These are phyloP conservation scores for Barbarea vulgaris DNA, from an alignment of 345 rosid genomes.

Conservation along the genomic window DNA sequence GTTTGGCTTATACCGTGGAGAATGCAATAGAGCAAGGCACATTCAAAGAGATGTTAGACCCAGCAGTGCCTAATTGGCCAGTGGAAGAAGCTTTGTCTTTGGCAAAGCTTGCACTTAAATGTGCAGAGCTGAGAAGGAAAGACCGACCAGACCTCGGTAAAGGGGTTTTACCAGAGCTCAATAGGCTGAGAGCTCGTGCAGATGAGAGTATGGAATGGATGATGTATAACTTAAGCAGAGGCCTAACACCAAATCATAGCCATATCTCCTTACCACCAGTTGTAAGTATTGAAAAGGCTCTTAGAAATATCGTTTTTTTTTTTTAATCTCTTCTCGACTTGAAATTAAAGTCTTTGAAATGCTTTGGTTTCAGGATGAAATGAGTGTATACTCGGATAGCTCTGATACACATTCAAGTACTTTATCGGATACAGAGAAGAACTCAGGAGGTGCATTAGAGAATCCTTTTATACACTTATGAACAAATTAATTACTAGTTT, in stretches of 20 bases:
- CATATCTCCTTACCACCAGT: conserved; percentile 38
- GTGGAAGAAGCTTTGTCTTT: conserved; percentile 58
- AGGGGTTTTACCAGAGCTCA: conserved; percentile 65
- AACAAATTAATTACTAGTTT: background rate
- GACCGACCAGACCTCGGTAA: conserved; percentile 91
- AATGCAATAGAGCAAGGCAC: conserved; percentile 59
- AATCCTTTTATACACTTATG: background rate
- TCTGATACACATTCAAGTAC: conserved; percentile 38
- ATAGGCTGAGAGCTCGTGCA: conserved; percentile 59
- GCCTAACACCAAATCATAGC: conserved; percentile 43
- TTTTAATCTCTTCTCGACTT: background rate
- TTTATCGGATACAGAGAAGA: conserved; percentile 29
- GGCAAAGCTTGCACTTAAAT: conserved; percentile 64
- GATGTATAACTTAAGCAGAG: conserved; percentile 34
- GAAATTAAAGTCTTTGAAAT: conserved; percentile 2
- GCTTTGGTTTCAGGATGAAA: conserved; percentile 52
- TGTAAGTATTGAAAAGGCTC: conserved; percentile 41
- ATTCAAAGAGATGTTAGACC: conserved; percentile 66
- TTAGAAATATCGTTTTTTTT: background rate
- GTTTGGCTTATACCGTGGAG: conserved; percentile 58
- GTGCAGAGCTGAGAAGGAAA: conserved; percentile 81
- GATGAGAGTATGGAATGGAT: conserved; percentile 49
- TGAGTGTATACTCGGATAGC: conserved; percentile 41
- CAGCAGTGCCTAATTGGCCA: conserved; percentile 78
- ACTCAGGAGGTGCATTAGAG: conserved; percentile 35